Percentiles rank a stretch among this genome's conserved stretches.
These are phyloP conservation scores for Sphaerostilbella broomeana DNA, from an alignment of 2,329 filamentous ascomycete species.

Conservation along the genomic window DNA sequence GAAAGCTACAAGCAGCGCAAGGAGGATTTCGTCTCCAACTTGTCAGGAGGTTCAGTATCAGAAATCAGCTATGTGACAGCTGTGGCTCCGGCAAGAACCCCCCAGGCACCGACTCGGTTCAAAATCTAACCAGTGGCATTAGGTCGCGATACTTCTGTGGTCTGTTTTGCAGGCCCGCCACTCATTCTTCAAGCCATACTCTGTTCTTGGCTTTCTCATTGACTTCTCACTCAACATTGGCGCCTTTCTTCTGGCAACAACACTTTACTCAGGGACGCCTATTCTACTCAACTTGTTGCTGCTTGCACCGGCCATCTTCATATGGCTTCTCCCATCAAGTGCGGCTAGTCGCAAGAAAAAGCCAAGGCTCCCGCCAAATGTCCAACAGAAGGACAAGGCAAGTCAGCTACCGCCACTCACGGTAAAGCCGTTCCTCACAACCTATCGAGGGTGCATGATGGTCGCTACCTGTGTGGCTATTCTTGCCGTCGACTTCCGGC, in stretches of 20 bases:
- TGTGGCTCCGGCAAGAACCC: constrained; percentile 65
- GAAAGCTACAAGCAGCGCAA: constrained; percentile 81
- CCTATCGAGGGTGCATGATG: constrained; percentile 88
- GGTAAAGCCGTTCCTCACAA: constrained; percentile 85
- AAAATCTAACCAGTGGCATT: constrained; percentile 9
- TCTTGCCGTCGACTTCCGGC: constrained; percentile 88
- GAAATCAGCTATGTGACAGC: constrained; percentile 86
- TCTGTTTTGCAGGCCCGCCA: constrained; percentile 79
- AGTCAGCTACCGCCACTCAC: constrained; percentile 48
- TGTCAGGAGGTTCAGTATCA: constrained; percentile 71
- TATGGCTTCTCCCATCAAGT: constrained; percentile 47
- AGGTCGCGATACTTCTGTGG: constrained; percentile 83
- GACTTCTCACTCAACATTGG: constrained; percentile 87
- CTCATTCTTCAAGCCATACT: constrained; percentile 75
- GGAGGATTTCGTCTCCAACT: constrained; percentile 90
- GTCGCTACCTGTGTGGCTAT: constrained; percentile 84
- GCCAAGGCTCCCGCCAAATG: constrained; percentile 37
- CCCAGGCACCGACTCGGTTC: neutral
- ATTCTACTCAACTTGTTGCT: constrained; percentile 70
- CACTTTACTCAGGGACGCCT: constrained; percentile 71
- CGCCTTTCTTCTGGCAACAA: constrained; percentile 76
- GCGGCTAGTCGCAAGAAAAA: constrained; percentile 36
- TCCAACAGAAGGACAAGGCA: constrained; percentile 28
- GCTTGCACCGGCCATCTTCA: constrained; percentile 59
- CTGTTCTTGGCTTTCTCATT: constrained; percentile 57